phyloP scores from a whole-genome alignment of 805 yeast genomes.

The Candida succiphila region DNA sequence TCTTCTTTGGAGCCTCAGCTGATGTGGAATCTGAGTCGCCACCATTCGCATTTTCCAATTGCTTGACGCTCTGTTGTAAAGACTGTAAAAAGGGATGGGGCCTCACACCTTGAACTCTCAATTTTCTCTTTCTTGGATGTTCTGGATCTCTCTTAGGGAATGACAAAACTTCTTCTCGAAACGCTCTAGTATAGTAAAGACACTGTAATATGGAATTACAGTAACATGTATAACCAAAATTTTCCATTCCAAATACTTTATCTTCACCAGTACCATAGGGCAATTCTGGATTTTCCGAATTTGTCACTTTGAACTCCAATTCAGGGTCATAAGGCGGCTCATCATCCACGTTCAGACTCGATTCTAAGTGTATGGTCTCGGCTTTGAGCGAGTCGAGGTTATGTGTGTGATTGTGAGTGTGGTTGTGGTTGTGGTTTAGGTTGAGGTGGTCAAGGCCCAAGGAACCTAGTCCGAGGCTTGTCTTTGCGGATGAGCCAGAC shows the following conservation, averaged over 20 bases:
- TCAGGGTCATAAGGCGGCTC: slow-evolving; percentile 14
- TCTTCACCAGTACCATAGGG: slow-evolving; percentile 62
- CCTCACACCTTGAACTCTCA: slow-evolving; percentile 28
- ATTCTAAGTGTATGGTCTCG: slow-evolving; percentile 11
- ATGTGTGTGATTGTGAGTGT: not conserved
- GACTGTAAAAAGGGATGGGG: slow-evolving; percentile 27
- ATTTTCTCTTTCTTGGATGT: slow-evolving; percentile 27
- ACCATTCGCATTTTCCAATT: not conserved
- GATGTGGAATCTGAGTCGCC: not conserved
- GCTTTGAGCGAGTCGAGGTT: slow-evolving; percentile 6
- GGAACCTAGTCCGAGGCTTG: too few species aligned
- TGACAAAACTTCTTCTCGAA: slow-evolving; percentile 46
- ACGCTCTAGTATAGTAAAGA: slow-evolving; percentile 61
- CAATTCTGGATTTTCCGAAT: slow-evolving; percentile 12
- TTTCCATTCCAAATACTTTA: slow-evolving; percentile 73
- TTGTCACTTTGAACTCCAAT: slow-evolving; percentile 13
- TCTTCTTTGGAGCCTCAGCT: slow-evolving; percentile 6
- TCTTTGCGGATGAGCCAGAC: too few species aligned
- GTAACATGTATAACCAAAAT: slow-evolving; percentile 88
- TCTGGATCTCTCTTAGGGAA: slow-evolving; percentile 30
- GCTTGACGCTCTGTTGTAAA: slow-evolving; percentile 8
- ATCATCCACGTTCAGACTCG: slow-evolving; percentile 3
- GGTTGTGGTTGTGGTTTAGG: too few species aligned
- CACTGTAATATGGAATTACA: slow-evolving; percentile 91
- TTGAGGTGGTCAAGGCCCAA: too few species aligned